Percentiles rank a stretch among this genome's conserved stretches.
phyloP scores from a whole-genome alignment of 768 basidiomycete genomes.

The Mycena vitilis region DNA sequence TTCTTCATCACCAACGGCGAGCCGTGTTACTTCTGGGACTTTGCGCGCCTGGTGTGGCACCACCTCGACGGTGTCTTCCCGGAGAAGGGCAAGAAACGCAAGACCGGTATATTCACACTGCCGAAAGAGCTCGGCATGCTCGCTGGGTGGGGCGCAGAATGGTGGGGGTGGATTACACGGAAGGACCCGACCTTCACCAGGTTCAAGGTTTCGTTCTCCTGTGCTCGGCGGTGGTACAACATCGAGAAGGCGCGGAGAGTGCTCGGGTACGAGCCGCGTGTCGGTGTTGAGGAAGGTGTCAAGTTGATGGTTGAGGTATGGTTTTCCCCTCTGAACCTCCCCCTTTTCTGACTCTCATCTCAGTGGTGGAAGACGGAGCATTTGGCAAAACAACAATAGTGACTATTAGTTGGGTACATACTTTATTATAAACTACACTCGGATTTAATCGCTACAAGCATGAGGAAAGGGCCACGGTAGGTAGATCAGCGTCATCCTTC shows the following conservation, averaged over 20 bases:
- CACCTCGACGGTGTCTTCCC: conserved; percentile 71
- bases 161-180: conserved; percentile 76
- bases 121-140: conserved; percentile 74
- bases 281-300: conserved; percentile 90
- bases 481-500: neutral
- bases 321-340: conserved; percentile 14
- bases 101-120: conserved; percentile 57
- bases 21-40: conserved; percentile 97
- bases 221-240: conserved; percentile 88
- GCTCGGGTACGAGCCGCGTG: conserved; percentile 92
- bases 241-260: conserved; percentile 93
- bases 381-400: conserved; percentile 20
- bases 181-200: conserved; percentile 88
- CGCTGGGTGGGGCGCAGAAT: conserved; percentile 80
- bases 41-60: conserved; percentile 84
- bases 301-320: conserved; percentile 80
- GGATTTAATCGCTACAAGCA: neutral
- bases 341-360: conserved; percentile 6
- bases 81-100: conserved; percentile 56
- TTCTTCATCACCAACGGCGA: conserved; percentile 99
- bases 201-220: conserved; percentile 85
- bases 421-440: conserved; percentile 6
- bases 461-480: neutral
- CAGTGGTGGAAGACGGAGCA: conserved; percentile 62
- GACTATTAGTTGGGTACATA: conserved; percentile 1